Evolutionary conservation across 164 flowering plant genomes (phyloP).

Genomic region (Piper longum): DNA sequence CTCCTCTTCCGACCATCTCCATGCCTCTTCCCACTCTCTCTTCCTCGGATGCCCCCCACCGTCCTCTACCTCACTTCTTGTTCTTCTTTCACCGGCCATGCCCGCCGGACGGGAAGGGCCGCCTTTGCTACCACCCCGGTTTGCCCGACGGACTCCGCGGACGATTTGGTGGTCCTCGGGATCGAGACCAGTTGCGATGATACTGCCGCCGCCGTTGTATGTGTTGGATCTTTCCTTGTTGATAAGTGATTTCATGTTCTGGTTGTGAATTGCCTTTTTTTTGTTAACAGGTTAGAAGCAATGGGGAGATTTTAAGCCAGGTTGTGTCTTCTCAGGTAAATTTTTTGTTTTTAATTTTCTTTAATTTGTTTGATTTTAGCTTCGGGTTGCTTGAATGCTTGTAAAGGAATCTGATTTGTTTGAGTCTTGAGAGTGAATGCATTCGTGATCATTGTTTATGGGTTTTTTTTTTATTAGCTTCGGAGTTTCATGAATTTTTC

Average conservation of each 20-base stretch:
- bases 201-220: slow-evolving; percentile 85
- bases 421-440: too few relatives aligned
- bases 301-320: slow-evolving; percentile 88
- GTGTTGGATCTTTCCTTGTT: not conserved
- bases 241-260: not conserved
- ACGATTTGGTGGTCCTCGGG: slow-evolving; percentile 59
- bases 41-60: too few relatives aligned
- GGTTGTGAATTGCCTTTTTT: not conserved
- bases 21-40: too few relatives aligned
- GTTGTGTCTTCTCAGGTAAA: slow-evolving; percentile 89
- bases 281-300: slow-evolving; percentile 43
- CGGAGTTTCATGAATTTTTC: too few relatives aligned
- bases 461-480: too few relatives aligned
- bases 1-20: too few relatives aligned
- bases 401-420: too few relatives aligned
- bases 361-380: too few relatives aligned
- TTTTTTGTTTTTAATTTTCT: not conserved
- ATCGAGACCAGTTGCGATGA: slow-evolving; percentile 97
- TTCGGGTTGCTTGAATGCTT: too few relatives aligned
- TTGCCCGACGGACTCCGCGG: slow-evolving; percentile 6
- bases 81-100: not conserved
- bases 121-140: not conserved
- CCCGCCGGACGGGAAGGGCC: slow-evolving; percentile 7
- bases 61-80: not conserved
- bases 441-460: too few relatives aligned